Base-by-base conservation (phyloP, 148 eudicot genomes). In the Cornus kousa region DNA sequence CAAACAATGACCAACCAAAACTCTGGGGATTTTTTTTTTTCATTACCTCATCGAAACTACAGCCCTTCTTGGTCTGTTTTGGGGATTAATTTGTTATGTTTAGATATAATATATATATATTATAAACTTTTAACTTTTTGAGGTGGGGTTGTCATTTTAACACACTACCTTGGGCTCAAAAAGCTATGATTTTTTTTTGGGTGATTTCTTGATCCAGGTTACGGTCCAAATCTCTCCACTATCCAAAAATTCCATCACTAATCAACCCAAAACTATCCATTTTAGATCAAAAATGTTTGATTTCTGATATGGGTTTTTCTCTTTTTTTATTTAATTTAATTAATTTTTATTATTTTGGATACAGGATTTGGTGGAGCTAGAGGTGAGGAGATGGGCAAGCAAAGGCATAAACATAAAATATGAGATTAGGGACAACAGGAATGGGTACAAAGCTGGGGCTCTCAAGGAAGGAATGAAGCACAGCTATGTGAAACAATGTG, bases 331-430 rank as follows among this genome's bases (percentile, higher is more conserved):
- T 35, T 35, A 35, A 35, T 35, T 35, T 57, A 43, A 28, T 28
- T 28, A 28, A 28, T 28, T 28, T 43, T 6, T 43, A 17, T 62
- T 5, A 62, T 2, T 12, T 57, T 13, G 3, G 19, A 9, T 9
- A 48, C 90, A 88, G 97, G 90, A 85, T 39, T 33, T 93, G 88
- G 93, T 93, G 78, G 91, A 91, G 86, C 79, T 74, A 78, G 97
- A 92, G 78, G 88, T 91, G 68, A 80, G 79, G 59, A 90, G 88
- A 78, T 92, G 97, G 97, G 91, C 86, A 75, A 80, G 84, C 78
- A 88, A 93, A 83, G 97, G 97, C 9, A 88, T 93, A 19, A 89
- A 91, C 85, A 89, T 93, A 70, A 93, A 84, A 68, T 91, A 93
- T 79, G 93, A 89, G 76, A 81, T 87, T 19, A 88, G 97, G 73